Percentiles rank a stretch among this genome's conserved stretches.
Evolutionary conservation across 208 protist genomes (phyloP).

Genomic region (Polymyxa betae): DNA sequence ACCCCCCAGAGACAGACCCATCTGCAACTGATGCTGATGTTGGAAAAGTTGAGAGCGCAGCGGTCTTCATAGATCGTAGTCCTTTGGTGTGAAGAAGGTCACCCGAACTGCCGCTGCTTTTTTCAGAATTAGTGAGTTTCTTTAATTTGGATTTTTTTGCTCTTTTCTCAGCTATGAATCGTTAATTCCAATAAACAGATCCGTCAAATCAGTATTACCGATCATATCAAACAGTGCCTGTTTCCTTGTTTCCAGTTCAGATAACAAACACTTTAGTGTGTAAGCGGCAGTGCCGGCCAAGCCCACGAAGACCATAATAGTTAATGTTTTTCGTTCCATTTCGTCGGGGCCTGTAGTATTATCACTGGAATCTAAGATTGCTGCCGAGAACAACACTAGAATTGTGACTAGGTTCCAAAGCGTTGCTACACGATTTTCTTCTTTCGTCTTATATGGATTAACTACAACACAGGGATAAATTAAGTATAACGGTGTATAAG

Average conservation of each 20-base stretch:
- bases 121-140: too few relatives aligned
- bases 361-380: background rate
- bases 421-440: constrained; percentile 16
- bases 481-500: background rate
- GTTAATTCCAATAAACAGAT: too few relatives aligned
- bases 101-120: too few relatives aligned
- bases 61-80: too few relatives aligned
- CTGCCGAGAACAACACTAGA: constrained; percentile 18
- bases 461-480: background rate
- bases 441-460: constrained; percentile 12
- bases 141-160: too few relatives aligned
- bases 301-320: background rate
- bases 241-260: background rate
- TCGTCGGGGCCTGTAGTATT: background rate
- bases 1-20: too few relatives aligned
- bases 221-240: too few relatives aligned
- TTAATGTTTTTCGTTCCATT: background rate
- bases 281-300: background rate
- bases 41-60: too few relatives aligned
- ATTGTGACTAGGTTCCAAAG: constrained; percentile 30
- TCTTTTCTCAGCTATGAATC: too few relatives aligned
- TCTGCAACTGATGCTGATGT: too few relatives aligned
- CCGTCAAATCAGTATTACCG: too few relatives aligned
- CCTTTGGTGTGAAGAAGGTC: too few relatives aligned
- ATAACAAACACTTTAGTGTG: background rate